Conservation (phyloP, 352 stramenopile species). For the Phytophthora citricola region DNA sequence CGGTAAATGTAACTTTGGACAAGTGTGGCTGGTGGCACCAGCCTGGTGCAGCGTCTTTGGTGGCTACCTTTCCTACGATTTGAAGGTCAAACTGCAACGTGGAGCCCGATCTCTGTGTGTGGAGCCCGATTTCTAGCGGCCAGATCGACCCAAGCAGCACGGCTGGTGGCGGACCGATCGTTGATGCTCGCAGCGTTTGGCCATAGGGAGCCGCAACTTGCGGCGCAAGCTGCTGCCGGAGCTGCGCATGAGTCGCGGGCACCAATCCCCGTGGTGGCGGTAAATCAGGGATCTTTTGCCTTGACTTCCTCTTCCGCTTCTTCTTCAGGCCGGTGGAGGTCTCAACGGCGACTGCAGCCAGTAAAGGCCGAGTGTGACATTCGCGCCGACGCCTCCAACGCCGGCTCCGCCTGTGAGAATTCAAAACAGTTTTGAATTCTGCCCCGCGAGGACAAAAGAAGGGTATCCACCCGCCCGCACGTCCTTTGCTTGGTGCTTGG, state of each 20-base stretch:
- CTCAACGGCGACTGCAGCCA: constrained; percentile 18
- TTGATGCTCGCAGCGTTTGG: constrained; percentile 12
- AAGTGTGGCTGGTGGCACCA: constrained; percentile 10
- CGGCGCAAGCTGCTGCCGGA: not conserved
- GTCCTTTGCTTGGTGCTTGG: constrained; percentile 25
- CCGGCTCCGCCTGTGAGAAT: constrained; percentile 9
- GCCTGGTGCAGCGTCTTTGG: constrained; percentile 23
- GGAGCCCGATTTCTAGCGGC: too few species aligned
- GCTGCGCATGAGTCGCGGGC: constrained; percentile 4
- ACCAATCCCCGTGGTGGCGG: constrained; percentile 4
- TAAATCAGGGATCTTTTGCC: constrained; percentile 26
- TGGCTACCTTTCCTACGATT: constrained; percentile 37
- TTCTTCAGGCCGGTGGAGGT: not conserved
- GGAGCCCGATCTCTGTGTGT: constrained; percentile 17
- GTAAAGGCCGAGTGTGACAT: constrained; percentile 27
- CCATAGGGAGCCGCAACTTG: constrained; percentile 3
- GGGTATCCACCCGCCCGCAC: constrained; percentile 12
- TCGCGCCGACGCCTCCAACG: constrained; percentile 2
- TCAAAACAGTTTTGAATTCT: constrained; percentile 1
- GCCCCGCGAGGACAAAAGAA: constrained; percentile 25
- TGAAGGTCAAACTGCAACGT: constrained; percentile 30
- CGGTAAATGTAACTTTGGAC: not conserved
- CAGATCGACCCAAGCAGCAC: constrained; percentile 13
- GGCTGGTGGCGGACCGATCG: constrained; percentile 17
- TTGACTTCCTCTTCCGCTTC: constrained; percentile 12